Conservation (phyloP, 2,329 filamentous ascomycete genomes). For the Penicillium oxalicum region DNA sequence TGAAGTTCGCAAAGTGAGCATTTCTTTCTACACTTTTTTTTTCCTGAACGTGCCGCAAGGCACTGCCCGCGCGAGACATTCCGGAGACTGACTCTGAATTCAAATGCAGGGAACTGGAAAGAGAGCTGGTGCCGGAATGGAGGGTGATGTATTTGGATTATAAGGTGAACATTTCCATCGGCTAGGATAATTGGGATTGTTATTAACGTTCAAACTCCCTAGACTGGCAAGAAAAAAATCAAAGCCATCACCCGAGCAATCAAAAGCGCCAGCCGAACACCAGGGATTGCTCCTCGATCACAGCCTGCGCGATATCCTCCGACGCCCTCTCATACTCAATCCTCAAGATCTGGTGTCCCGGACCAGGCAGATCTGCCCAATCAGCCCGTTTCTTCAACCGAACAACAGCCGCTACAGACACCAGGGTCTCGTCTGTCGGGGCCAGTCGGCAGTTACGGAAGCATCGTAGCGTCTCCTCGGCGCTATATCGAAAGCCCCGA, state of each 20-base stretch:
- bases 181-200: neutral
- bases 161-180: constrained; percentile 52
- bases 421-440: constrained; percentile 32
- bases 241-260: constrained; percentile 74
- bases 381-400: constrained; percentile 32
- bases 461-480: constrained; percentile 55
- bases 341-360: neutral
- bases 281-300: constrained; percentile 38
- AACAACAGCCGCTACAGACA: constrained; percentile 31
- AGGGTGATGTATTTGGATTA: constrained; percentile 90
- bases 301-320: constrained; percentile 3
- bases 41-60: neutral
- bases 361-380: constrained; percentile 22
- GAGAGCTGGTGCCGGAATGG: constrained; percentile 91
- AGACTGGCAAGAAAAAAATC: constrained; percentile 81
- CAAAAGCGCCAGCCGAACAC: constrained; percentile 48
- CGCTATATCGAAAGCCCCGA: constrained; percentile 26
- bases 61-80: constrained; percentile 9
- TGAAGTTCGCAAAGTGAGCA: constrained; percentile 59
- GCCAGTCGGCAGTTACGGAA: constrained; percentile 53
- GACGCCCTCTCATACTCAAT: constrained; percentile 13
- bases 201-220: constrained; percentile 6
- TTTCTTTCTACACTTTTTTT: neutral
- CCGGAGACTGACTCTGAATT: constrained; percentile 15
- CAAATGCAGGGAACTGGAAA: constrained; percentile 63